Percentiles rank a stretch among this genome's conserved stretches.
Conservation (phyloP, 106 monocot species). For the Dendrobium catenatum region DNA sequence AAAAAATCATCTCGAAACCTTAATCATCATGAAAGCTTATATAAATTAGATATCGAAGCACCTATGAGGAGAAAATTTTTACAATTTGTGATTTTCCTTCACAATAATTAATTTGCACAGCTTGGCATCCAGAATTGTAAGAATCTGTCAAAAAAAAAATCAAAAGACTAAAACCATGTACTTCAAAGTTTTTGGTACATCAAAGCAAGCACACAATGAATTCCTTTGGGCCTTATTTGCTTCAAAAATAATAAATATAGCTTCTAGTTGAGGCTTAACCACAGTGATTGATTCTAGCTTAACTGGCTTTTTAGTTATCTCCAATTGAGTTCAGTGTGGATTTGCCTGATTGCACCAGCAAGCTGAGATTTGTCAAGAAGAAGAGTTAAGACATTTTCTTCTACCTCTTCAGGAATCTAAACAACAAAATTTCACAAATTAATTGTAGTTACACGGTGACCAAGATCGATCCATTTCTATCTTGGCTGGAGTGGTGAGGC, state of each 20-base stretch:
- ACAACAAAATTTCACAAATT: not conserved
- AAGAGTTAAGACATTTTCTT: not conserved
- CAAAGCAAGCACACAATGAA: not conserved
- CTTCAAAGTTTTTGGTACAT: not conserved
- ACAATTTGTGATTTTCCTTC: not conserved
- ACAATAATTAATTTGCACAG: conserved; percentile 1
- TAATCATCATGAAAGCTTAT: too few species aligned
- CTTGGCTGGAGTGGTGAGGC: not conserved
- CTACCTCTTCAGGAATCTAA: conserved; percentile 3
- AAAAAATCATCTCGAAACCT: too few species aligned
- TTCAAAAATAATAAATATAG: not conserved
- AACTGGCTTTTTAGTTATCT: not conserved
- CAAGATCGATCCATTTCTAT: not conserved
- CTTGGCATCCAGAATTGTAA: not conserved
- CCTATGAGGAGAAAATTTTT: not conserved
- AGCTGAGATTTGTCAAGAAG: not conserved
- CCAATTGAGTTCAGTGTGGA: not conserved
- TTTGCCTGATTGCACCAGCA: not conserved
- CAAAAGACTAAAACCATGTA: not conserved
- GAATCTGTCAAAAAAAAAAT: not conserved
- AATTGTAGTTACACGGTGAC: not conserved
- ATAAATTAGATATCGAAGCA: not conserved
- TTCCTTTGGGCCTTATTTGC: not conserved
- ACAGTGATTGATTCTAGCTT: not conserved
- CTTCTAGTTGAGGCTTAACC: not conserved